Conservation (phyloP, 129 eudicot genomes). For the Ambrosia trifida region DNA sequence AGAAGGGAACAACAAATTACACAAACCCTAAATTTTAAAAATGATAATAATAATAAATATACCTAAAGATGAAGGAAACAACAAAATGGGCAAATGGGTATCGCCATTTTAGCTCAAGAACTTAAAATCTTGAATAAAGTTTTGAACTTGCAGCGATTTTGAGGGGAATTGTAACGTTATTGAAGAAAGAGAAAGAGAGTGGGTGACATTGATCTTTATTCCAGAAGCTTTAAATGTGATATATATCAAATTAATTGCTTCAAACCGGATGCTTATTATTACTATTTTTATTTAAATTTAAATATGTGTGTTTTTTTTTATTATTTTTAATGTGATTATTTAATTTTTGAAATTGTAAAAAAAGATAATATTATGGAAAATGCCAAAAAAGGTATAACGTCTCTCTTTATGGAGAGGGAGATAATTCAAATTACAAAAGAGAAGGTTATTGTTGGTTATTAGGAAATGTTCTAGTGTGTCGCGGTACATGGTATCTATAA, state of each 20-base stretch:
- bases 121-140: neutral
- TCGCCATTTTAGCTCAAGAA: conserved; percentile 14
- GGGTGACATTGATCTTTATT: conserved; percentile 40
- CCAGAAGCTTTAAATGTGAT: conserved; percentile 55
- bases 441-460: neutral
- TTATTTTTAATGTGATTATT: conserved; percentile 12
- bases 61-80: conserved; percentile 37
- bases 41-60: conserved; percentile 13
- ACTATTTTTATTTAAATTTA: neutral
- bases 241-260: conserved; percentile 30
- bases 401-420: conserved; percentile 78
- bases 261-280: conserved; percentile 11
- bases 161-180: conserved; percentile 34
- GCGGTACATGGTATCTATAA: conserved; percentile 2
- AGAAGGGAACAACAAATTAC: conserved; percentile 5
- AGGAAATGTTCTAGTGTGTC: conserved; percentile 2
- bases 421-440: conserved; percentile 71
- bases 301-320: conserved; percentile 7
- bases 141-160: conserved; percentile 24
- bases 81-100: conserved; percentile 41
- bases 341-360: conserved; percentile 14
- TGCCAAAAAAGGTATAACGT: conserved; percentile 65
- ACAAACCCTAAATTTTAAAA: neutral
- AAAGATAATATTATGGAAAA: conserved; percentile 33
- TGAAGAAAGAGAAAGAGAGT: conserved; percentile 32